These are phyloP conservation scores for Phytopythium helicoides DNA, from an alignment of 352 stramenopile genomes.

Conservation along the genomic window DNA sequence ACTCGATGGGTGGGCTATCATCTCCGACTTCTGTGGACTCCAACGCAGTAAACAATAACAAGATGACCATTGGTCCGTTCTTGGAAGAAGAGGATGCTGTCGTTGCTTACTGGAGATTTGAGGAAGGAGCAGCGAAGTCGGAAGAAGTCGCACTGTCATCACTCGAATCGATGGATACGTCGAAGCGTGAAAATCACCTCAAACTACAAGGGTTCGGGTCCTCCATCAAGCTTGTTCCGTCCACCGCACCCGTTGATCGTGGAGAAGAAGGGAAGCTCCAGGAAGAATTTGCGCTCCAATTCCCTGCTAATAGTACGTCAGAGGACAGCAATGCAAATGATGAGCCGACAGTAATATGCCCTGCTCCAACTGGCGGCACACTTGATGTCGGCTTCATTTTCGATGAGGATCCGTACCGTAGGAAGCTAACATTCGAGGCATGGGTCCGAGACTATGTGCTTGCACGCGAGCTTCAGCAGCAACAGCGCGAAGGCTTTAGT, in stretches of 20 bases:
- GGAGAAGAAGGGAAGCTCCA: constrained; percentile 67
- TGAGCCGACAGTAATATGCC: constrained; percentile 53
- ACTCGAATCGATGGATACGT: constrained; percentile 72
- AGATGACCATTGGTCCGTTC: constrained; percentile 79
- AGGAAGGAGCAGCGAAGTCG: constrained; percentile 50
- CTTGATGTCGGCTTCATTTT: constrained; percentile 69
- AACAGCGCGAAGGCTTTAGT: constrained; percentile 16
- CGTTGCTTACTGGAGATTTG: constrained; percentile 84
- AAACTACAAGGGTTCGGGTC: constrained; percentile 41
- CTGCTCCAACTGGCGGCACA: constrained; percentile 48
- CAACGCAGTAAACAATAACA: constrained; percentile 13
- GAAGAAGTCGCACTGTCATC: constrained; percentile 6
- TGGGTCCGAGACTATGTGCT: constrained; percentile 68
- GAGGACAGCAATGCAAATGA: constrained; percentile 6
- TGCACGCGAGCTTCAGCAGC: constrained; percentile 24
- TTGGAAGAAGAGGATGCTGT: constrained; percentile 83
- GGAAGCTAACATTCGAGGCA: constrained; percentile 73
- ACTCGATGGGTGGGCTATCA: constrained; percentile 6
- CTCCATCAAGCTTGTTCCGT: constrained; percentile 40
- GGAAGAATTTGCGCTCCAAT: constrained; percentile 65
- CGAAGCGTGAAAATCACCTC: constrained; percentile 79
- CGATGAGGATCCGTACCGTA: constrained; percentile 80
- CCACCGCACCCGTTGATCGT: constrained; percentile 66
- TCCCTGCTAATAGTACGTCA: constrained; percentile 20
- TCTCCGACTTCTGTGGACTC: background rate